Evolutionary conservation across 1,139 yeast species (phyloP), one percentile per base, ranked within the genome.

Genomic region (Candida tropicalis): DNA sequence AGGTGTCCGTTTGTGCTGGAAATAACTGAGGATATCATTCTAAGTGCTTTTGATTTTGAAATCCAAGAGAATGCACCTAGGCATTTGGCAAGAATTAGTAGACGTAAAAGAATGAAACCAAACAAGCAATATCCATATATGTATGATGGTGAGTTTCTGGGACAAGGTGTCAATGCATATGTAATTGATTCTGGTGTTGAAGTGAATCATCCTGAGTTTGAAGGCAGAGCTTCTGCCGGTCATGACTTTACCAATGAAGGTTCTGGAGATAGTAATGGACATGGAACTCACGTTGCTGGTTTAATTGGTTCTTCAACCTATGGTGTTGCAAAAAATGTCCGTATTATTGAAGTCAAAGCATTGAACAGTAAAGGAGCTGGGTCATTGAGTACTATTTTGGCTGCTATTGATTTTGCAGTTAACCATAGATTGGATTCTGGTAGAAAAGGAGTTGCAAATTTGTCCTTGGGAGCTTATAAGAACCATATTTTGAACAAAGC

Each of bases 211-310:
- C 80, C 81, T 0, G 87, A 86, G 35, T 84, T 87, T 56, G 82
- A 77, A 48, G 84, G 82, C 0, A 68, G 95, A 44, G 89, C 83
- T 0, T 48, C 49, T 2, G 52, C 60, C 40, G 91, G 89, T 0
- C 69, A 59, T n/a, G 88, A 84, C 55, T 76, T 81, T 46, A 81
- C 87, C 0, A 71, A 68, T 0, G 86, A 80, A 59, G 87, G 83
- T 0, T 54, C 66, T 0, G 85, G 86, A 0, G 93, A 85, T 56
- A 52, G 56, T 7, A 82, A 82, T 55, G 93, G 95, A 0, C 95
- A 87, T 57, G 87, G 87, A 1, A 88, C 97, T 0, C 97, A 90
- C 62, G 96, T 89, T 2, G 95, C 97, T 0, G 97, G 97, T 0
- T 63, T 89, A n/a, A 76, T 88, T 33, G 97, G 95, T 0, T 87